These are phyloP conservation scores for Pleurotus djamor DNA, from an alignment of 768 basidiomycete species.

Conservation along the genomic window DNA sequence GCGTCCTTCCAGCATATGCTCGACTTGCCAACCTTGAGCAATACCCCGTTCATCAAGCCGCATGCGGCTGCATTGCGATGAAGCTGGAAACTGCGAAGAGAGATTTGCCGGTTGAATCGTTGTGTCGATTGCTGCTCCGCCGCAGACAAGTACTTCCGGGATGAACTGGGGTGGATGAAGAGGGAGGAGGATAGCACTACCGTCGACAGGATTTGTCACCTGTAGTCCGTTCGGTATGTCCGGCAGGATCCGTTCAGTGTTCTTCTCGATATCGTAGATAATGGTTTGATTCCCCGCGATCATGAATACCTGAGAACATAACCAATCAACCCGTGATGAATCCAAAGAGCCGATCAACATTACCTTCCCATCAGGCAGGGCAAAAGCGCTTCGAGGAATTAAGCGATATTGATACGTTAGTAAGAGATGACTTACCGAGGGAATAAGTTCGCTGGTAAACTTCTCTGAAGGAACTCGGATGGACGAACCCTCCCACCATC, in stretches of 20 bases:
- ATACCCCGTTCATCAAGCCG: constrained; percentile 26
- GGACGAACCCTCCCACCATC: constrained; percentile 14
- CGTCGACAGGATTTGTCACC: constrained; percentile 26
- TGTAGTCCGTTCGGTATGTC: constrained; percentile 33
- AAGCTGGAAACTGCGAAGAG: constrained; percentile 21
- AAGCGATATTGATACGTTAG: background rate
- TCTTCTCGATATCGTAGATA: constrained; percentile 25
- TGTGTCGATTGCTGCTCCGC: constrained; percentile 18
- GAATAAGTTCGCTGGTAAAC: constrained; percentile 17
- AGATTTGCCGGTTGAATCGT: constrained; percentile 11
- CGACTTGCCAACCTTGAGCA: constrained; percentile 28
- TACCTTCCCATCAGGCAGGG: constrained; percentile 19
- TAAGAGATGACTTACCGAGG: constrained; percentile 11
- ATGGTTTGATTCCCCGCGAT: constrained; percentile 16
- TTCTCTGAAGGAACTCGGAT: constrained; percentile 15
- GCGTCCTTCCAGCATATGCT: constrained; percentile 26
- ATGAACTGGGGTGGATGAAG: constrained; percentile 23
- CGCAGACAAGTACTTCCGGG: constrained; percentile 27
- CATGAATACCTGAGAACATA: constrained; percentile 16
- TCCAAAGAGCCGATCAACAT: no score
- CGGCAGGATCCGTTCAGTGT: constrained; percentile 30
- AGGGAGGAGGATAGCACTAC: constrained; percentile 23
- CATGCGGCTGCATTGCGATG: constrained; percentile 30
- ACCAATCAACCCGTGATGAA: background rate
- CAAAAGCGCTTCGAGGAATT: background rate